Conservation (phyloP, 352 stramenopile species). For the Blastocystis sp. region DNA sequence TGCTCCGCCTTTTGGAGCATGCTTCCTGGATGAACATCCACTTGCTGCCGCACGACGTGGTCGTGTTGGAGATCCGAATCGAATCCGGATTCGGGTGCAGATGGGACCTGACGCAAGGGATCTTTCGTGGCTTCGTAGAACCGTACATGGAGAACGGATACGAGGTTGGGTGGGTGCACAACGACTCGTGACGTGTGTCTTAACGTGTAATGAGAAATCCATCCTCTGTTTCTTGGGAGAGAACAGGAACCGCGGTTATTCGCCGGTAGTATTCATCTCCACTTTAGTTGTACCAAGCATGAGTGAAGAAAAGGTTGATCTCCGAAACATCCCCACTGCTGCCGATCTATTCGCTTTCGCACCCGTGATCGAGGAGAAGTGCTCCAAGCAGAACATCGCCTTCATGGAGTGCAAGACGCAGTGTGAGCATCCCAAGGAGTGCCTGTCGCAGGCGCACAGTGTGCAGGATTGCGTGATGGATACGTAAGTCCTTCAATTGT, state of each 20-base stretch:
- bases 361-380: constrained; percentile 57
- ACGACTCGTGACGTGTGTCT: too few relatives aligned
- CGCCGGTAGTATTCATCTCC: not conserved
- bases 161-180: constrained; percentile 81
- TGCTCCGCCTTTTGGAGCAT: constrained; percentile 79
- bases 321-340: constrained; percentile 34
- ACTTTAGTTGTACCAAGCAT: not conserved
- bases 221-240: not conserved
- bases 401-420: constrained; percentile 74
- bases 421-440: constrained; percentile 69
- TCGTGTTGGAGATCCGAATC: constrained; percentile 82
- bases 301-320: constrained; percentile 30
- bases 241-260: not conserved
- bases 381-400: constrained; percentile 69
- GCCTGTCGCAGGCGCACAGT: constrained; percentile 37
- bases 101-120: constrained; percentile 78
- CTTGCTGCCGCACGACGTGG: constrained; percentile 80
- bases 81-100: constrained; percentile 81
- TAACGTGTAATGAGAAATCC: too few relatives aligned
- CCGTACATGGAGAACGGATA: constrained; percentile 83
- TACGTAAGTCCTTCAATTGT: constrained; percentile 13
- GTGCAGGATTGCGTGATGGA: constrained; percentile 69
- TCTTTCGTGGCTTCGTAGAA: constrained; percentile 85
- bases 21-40: constrained; percentile 84
- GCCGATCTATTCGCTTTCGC: constrained; percentile 59